These are phyloP conservation scores for Kurtzmaniella quercitrusa DNA, from an alignment of 1,139 yeast genomes.

Conservation along the genomic window DNA sequence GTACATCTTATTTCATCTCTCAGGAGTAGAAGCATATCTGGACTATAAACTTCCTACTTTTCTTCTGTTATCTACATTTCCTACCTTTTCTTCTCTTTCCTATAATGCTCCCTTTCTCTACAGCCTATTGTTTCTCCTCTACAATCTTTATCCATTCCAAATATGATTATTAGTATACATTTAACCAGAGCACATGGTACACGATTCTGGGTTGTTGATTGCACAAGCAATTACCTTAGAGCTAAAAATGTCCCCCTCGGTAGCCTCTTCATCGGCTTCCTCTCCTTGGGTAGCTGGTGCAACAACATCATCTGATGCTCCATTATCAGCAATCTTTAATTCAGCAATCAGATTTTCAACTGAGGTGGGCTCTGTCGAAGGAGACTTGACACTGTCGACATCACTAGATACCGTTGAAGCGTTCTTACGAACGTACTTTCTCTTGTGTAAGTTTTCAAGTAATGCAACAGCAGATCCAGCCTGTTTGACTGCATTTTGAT, in stretches of 20 bases:
- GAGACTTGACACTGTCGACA: conserved; percentile 28
- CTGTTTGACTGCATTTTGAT: conserved; percentile 28
- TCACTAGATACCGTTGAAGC: conserved; percentile 24
- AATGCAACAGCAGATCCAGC: conserved; percentile 54
- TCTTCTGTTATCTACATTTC: too few species aligned
- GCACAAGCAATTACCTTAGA: conserved; percentile 96
- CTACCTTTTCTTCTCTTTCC: too few species aligned
- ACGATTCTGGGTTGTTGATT: conserved; percentile 91
- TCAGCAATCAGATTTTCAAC: conserved; percentile 47
- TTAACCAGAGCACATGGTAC: conserved; percentile 98
- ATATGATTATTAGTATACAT: conserved; percentile 1
- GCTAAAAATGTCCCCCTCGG: conserved; percentile 68
- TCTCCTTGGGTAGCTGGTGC: conserved; percentile 10
- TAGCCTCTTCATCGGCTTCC: conserved; percentile 11
- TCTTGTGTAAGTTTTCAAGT: conserved; percentile 52
- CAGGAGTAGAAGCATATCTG: too few species aligned
- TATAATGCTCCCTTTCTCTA: too few species aligned
- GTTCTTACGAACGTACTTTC: conserved; percentile 41
- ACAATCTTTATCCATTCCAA: conserved; percentile 3
- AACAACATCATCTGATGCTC: conserved; percentile 10
- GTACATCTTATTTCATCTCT: too few species aligned
- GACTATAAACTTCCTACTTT: too few species aligned
- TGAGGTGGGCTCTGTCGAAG: conserved; percentile 48
- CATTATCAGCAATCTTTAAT: conserved; percentile 26
- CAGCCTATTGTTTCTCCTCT: not conserved